Base-by-base conservation (phyloP, 2,329 filamentous ascomycete genomes). In the Onygena corvina region DNA sequence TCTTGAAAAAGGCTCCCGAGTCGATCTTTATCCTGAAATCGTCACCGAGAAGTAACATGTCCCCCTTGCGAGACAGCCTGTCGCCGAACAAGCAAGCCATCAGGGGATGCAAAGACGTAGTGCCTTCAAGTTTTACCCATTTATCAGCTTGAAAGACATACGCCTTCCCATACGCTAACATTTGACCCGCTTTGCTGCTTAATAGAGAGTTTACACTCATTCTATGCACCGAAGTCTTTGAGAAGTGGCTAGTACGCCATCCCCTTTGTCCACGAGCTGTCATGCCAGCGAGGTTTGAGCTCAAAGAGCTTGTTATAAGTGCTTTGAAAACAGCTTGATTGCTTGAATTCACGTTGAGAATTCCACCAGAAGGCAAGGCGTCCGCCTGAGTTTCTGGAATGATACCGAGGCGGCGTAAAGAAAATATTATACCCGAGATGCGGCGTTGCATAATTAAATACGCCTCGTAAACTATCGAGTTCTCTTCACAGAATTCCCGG, bases 291-390 rank as follows among this genome's bases (percentile, higher is more conserved):
- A 76, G 42, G 46, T 75, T 74, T 2, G 71, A 70, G 49, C 69
- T 66, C 18, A 68, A 56, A 8, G 71, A 70, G 14, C 71, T 67
- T 9, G 71, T 52, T 3, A 69, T 54, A n/a, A 77, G 59, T 11
- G 69, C 67, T 51, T 71, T 74, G 48, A 76, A 62, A 21, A 77
- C 61, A 1, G 62, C 57, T 1, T 60, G 50, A 33, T 68, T 69
- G 29, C 62, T 50, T 2, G 72, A 71, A 56, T 75, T 71, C 23
- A 60, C 54, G 50, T 77, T 76, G 27, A 74, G 56, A 3, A 50
- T 47, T 1, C 53, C 34, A 23, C 60, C 60, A 3, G 69, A 67
- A 63, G 35, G 49, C 7, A 29, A 14, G 12, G 23, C 18, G 54
- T 53, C 23, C 47, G 35, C 23, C 49, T 23, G 23, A 47, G 53